These are phyloP conservation scores for Naumovozyma castellii DNA, from an alignment of 805 yeast genomes.

Conservation along the genomic window DNA sequence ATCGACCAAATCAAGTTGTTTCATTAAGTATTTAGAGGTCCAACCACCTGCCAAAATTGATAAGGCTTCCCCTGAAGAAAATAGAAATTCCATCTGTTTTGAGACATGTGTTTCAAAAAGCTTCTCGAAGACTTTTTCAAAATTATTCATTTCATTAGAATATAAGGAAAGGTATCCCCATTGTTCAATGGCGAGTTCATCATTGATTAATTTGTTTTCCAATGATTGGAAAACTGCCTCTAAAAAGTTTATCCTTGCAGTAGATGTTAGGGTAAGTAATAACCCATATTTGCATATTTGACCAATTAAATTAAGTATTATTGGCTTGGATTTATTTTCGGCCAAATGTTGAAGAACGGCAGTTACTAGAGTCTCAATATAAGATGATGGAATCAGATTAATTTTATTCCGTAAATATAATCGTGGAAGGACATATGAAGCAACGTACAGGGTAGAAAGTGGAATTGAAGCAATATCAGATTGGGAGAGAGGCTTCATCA, in stretches of 20 bases:
- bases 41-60: conserved; percentile 67
- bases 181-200: conserved; percentile 50
- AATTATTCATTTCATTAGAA: conserved; percentile 21
- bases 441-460: conserved; percentile 5
- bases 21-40: conserved; percentile 47
- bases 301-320: conserved; percentile 12
- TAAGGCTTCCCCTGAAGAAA: conserved; percentile 78
- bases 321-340: conserved; percentile 2
- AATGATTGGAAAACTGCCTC: conserved; percentile 24
- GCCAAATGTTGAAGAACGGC: neutral
- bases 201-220: conserved; percentile 38
- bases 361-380: neutral
- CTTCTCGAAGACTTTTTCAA: conserved; percentile 30
- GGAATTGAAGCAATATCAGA: neutral
- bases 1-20: conserved; percentile 47
- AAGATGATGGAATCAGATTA: neutral
- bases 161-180: conserved; percentile 47
- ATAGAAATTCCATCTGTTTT: conserved; percentile 66
- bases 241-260: conserved; percentile 17
- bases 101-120: conserved; percentile 52
- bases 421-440: conserved; percentile 19
- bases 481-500: too few relatives aligned
- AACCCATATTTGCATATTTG: conserved; percentile 35
- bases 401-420: conserved; percentile 4
- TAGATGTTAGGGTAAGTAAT: conserved; percentile 12